Conservation (phyloP, 768 basidiomycete genomes). For the Agaricus subrufescens region DNA sequence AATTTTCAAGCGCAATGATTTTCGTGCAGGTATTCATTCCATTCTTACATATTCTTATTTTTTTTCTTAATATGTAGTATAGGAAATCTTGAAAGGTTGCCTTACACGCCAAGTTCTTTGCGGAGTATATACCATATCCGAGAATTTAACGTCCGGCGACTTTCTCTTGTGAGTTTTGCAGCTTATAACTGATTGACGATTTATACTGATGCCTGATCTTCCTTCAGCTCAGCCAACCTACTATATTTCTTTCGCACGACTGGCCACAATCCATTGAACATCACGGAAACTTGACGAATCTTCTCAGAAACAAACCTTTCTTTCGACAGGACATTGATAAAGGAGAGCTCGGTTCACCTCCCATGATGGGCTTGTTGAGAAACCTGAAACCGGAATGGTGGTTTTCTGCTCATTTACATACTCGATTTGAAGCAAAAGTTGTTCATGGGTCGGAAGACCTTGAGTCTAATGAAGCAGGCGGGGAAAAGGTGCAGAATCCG, state of each 20-base stretch:
- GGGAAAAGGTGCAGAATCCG: constrained; percentile 28
- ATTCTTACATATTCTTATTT: background rate
- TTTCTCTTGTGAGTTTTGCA: constrained; percentile 57
- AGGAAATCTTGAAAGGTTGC: constrained; percentile 81
- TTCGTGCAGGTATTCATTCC: constrained; percentile 47
- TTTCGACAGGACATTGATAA: constrained; percentile 64
- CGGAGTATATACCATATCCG: constrained; percentile 90
- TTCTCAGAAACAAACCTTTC: constrained; percentile 76
- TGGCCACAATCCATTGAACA: constrained; percentile 89
- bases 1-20: constrained; percentile 82
- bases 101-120: constrained; percentile 69
- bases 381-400: constrained; percentile 79
- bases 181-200: background rate
- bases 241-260: constrained; percentile 92
- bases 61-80: background rate
- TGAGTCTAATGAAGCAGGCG: background rate
- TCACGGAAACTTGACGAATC: constrained; percentile 60
- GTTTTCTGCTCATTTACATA: constrained; percentile 92
- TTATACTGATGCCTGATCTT: constrained; percentile 12
- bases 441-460: constrained; percentile 27
- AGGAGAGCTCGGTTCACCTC: constrained; percentile 81
- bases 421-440: constrained; percentile 74
- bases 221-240: constrained; percentile 50
- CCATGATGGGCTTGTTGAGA: constrained; percentile 70
- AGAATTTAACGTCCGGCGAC: constrained; percentile 73